Percentiles rank a stretch among this genome's conserved stretches.
These are phyloP conservation scores for Rhododendron mucronatum DNA, from an alignment of 148 eudicot genomes.

Conservation along the genomic window DNA sequence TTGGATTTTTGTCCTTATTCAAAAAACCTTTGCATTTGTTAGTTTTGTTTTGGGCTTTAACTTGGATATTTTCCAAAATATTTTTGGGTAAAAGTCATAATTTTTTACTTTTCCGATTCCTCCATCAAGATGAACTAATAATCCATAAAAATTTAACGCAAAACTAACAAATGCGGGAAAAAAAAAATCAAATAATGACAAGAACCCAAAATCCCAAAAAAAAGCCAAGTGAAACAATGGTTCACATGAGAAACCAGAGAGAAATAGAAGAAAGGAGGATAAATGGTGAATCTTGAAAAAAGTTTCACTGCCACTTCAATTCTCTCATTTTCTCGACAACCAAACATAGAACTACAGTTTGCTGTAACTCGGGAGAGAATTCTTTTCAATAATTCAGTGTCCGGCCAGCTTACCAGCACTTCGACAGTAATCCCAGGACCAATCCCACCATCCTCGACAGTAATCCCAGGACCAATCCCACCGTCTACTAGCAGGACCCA, in stretches of 20 bases:
- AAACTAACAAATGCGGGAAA: too few relatives aligned
- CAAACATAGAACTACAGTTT: neutral
- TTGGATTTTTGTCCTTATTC: neutral
- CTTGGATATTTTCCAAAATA: neutral
- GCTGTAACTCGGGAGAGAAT: neutral
- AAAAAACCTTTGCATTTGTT: neutral
- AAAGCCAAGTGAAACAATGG: neutral
- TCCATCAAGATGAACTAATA: too few relatives aligned
- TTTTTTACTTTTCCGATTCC: too few relatives aligned
- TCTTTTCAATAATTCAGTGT: neutral
- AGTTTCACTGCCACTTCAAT: neutral
- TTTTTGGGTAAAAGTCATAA: too few relatives aligned
- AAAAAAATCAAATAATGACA: too few relatives aligned
- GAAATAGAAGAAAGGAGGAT: neutral
- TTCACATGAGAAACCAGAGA: neutral
- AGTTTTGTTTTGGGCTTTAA: neutral
- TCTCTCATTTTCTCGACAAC: neutral
- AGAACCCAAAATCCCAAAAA: neutral
- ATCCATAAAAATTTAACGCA: too few relatives aligned
- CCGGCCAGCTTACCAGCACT: neutral
- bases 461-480: too few relatives aligned
- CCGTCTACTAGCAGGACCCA: neutral
- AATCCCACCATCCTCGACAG: too few relatives aligned
- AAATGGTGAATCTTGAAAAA: neutral
- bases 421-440: too few relatives aligned